A percentile compares a stretch with the other conserved stretches of the same genome.
Evolutionary conservation across 768 basidiomycete genomes (phyloP).

Genomic region (Suillus ampliporus): DNA sequence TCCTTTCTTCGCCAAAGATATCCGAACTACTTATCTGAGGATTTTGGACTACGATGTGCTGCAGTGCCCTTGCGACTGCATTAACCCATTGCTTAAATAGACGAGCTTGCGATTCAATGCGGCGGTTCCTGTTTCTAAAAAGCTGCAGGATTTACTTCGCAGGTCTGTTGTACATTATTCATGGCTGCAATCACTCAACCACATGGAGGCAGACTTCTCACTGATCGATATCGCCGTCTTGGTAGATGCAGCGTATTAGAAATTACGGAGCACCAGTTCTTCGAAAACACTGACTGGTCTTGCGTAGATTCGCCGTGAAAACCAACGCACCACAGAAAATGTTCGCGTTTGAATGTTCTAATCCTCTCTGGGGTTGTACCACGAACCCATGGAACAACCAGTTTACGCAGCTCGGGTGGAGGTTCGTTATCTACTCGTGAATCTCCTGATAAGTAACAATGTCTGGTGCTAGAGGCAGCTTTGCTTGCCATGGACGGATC

Average conservation of each 20-base stretch:
- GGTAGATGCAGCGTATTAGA: slow-evolving; percentile 66
- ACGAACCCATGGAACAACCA: slow-evolving; percentile 59
- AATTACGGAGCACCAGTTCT: slow-evolving; percentile 70
- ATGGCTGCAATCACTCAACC: slow-evolving; percentile 1
- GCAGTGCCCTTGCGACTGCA: slow-evolving; percentile 1
- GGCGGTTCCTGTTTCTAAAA: slow-evolving; percentile 49
- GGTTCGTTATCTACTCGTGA: slow-evolving; percentile 22
- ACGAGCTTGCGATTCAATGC: slow-evolving; percentile 63
- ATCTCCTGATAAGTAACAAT: background rate
- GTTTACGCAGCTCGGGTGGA: slow-evolving; percentile 80
- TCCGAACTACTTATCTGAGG: slow-evolving; percentile 79
- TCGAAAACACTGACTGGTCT: slow-evolving; percentile 61
- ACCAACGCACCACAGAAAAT: slow-evolving; percentile 94
- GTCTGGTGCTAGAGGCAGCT: slow-evolving; percentile 61
- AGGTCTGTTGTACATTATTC: slow-evolving; percentile 22
- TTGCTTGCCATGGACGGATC: slow-evolving; percentile 80
- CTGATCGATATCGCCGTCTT: slow-evolving; percentile 62
- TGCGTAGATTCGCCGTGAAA: slow-evolving; percentile 61
- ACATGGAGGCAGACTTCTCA: slow-evolving; percentile 57
- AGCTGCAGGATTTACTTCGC: slow-evolving; percentile 64
- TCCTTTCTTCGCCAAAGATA: slow-evolving; percentile 90
- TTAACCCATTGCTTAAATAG: slow-evolving; percentile 39
- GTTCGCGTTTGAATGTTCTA: slow-evolving; percentile 82
- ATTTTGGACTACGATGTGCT: slow-evolving; percentile 79
- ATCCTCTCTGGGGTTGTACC: slow-evolving; percentile 62